Base-by-base conservation (phyloP, 768 basidiomycete genomes). In the Suillus fuscotomentosus region DNA sequence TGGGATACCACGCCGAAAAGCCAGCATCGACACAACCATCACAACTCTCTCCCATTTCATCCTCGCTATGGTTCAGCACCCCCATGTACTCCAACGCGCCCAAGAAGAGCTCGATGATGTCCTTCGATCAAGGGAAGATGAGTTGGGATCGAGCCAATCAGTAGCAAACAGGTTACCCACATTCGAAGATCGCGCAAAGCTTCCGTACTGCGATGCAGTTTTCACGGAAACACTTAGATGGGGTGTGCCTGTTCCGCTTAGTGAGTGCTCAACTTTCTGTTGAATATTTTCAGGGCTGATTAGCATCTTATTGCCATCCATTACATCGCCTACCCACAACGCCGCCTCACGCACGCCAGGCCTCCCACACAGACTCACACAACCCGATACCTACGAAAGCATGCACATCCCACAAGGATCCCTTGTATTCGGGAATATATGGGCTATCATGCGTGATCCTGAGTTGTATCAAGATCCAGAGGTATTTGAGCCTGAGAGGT, bases 41-140 rank as follows among this genome's bases (percentile, higher is more conserved):
- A 84, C 88, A 3, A 48, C 61, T 15, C 75, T 87, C 42, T 78
- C 79, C 38, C 84, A 88, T 50, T 88, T 92, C 74, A 71, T 92
- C 27, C 82, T 91, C 60, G 87, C 87, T 6, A 88, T 92, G 85
- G 78, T 89, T 60, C 74, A 78, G 8, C 73, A 90, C 68, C 89
- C 90, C 0, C 82, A 83, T 1, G 82, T 80, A 1, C 82, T 86
- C 54, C 78, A 67, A 39, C 84, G 82, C 62, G 90, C 87, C 0
- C 88, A 90, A 69, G 76, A 79, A 22, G 90, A 92, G 67, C 81
- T 92, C 20, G 91, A 92, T 70, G 61, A 69, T 2, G 84, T 89
- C 17, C 77, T 88, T 43, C 87, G 70, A 53, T 34, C 24, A 73
- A 71, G n/a, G n/a, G 45, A 5, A n/a, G 7, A 43, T 43, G 20